Evolutionary conservation across 148 eudicot species (phyloP).

Genomic region (Chenopodium berlandieri): DNA sequence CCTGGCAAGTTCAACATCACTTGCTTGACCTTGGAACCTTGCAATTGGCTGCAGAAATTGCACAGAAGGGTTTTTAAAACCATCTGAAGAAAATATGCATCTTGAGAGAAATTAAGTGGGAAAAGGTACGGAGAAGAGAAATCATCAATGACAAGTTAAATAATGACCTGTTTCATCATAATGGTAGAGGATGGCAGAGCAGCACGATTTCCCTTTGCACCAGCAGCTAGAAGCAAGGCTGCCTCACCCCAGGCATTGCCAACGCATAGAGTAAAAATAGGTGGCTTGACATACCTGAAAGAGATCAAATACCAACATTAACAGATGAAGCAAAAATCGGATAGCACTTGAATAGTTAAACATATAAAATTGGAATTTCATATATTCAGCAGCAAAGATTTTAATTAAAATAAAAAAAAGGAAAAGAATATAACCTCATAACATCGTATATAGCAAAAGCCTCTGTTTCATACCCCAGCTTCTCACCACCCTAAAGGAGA

Average conservation of each 20-base stretch:
- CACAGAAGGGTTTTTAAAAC: conserved; percentile 9
- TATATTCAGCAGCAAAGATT: background rate
- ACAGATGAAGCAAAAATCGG: background rate
- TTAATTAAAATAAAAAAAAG: no score
- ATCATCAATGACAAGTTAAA: background rate
- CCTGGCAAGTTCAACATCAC: conserved; percentile 69
- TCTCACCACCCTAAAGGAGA: conserved; percentile 58
- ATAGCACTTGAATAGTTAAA: background rate
- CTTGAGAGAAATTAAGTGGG: background rate
- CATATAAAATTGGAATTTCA: background rate
- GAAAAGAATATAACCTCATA: conserved; percentile 56
- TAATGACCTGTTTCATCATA: conserved; percentile 79
- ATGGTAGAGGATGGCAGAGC: conserved; percentile 95
- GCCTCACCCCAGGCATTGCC: conserved; percentile 99
- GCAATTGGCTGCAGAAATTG: conserved; percentile 79
- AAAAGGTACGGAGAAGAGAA: background rate
- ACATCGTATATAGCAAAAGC: conserved; percentile 87
- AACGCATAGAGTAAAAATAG: conserved; percentile 81
- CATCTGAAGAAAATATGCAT: conserved; percentile 13
- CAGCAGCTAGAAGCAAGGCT: conserved; percentile 92
- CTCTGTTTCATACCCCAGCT: conserved; percentile 88
- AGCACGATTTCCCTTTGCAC: conserved; percentile 88
- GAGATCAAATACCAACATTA: background rate
- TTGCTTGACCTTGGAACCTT: conserved; percentile 85
- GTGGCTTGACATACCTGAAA: conserved; percentile 69